Base-by-base conservation (phyloP, 2,329 filamentous ascomycete genomes). In the Xylariaceae sp. region DNA sequence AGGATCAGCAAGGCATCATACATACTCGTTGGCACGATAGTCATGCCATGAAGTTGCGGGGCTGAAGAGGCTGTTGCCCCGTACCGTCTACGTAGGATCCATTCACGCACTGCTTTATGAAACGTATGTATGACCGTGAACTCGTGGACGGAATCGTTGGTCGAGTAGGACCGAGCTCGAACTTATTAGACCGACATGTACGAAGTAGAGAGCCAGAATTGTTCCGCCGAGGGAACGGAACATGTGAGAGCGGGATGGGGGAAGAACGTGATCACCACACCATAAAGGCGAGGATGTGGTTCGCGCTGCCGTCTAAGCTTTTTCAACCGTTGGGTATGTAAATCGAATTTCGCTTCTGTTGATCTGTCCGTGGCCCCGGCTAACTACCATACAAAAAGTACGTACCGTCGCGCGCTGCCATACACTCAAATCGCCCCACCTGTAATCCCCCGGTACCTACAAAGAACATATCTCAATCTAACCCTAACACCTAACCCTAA, bases 71-170 rank as follows among this genome's bases (percentile, higher is more conserved):
- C 53, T 17, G 39, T 49, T 7, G 11, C 47, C 47, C 9, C 23
- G 42, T n/a, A 15, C n/a, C 4, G 15, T 18, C 23, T 30, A 30
- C 23, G 5, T 30, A 30, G 4, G 23, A 4, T 30, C 23, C 23
- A 30, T 5, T 30, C 23, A 30, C 45, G 53, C 30, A 47, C 51
- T 59, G 59, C 54, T 55, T 53, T 56, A 51, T 34, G 23, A 53
- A 4, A 23, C 49, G 17, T 23, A 8, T 4, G 17, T 18, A 18
- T 30, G 8, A 4, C 17, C 17, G 17, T 17, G 17, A 23, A 9
- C 17, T 49, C 17, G 47, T 49, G 17, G 30, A 34, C 35, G 11
- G 9, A 13, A 49, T 49, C 39, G 39, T 11, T 55, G 23, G 34
- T 54, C 51, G 37, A 45, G 37, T 52, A 37, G n/a, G n/a, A 52